A percentile compares a stretch with the other conserved stretches of the same genome.
phyloP scores from a whole-genome alignment of 208 protist genomes.

The Crithidia acanthocephali region DNA sequence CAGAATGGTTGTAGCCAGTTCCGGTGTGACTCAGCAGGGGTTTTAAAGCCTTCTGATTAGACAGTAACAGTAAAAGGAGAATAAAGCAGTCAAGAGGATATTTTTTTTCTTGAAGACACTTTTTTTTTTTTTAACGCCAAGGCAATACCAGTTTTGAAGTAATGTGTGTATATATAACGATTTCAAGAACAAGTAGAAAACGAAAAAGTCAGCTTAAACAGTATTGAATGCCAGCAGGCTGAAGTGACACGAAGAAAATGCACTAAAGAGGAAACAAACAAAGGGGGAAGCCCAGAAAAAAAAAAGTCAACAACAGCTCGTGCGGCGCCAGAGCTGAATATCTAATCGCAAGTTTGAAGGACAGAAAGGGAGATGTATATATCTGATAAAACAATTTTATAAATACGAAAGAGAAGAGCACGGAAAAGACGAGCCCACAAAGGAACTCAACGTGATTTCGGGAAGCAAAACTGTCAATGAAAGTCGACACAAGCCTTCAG shows the following conservation, averaged over 20 bases:
- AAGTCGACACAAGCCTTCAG: conserved; percentile 10
- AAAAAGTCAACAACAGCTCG: neutral
- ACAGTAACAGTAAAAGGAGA: conserved; percentile 10
- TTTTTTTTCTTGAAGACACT: neutral
- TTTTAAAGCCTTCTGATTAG: neutral
- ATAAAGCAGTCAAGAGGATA: conserved; percentile 1
- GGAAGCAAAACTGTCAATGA: no score
- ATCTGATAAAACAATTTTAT: no score
- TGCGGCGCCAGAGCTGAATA: no score
- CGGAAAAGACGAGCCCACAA: no score
- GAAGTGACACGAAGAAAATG: neutral
- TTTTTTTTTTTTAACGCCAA: neutral
- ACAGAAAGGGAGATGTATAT: no score
- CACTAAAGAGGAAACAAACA: no score
- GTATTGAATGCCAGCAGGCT: neutral
- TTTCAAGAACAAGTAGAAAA: neutral
- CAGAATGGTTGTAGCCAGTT: neutral
- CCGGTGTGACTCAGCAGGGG: neutral
- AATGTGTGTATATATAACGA: conserved; percentile 3
- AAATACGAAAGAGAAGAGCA: neutral
- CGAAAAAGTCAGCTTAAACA: neutral
- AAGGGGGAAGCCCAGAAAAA: conserved; percentile 4
- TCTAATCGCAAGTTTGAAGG: no score
- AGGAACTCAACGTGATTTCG: no score
- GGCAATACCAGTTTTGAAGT: neutral